phyloP scores from a whole-genome alignment of 495 filamentous ascomycete species.

The Penicillium flavigenum region DNA sequence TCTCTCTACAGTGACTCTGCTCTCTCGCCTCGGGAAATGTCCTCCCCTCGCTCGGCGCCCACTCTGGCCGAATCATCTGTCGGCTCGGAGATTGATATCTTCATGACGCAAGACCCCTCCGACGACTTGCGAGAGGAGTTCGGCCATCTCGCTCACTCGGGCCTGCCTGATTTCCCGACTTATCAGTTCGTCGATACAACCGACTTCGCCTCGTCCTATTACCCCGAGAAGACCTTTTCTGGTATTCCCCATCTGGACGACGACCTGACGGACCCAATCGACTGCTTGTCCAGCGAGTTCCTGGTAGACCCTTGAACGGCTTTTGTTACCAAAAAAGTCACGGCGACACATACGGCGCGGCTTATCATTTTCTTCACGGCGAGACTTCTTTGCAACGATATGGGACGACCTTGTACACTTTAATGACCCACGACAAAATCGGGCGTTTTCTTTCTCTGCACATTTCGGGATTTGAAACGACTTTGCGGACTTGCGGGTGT shows the following conservation, averaged over 20 bases:
- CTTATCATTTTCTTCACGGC: slow-evolving; percentile 18
- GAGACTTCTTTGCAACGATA: slow-evolving; percentile 25
- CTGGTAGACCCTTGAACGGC: slow-evolving; percentile 25
- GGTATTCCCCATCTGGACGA: slow-evolving; percentile 34
- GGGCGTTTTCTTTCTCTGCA: slow-evolving; percentile 23
- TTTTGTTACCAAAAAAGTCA: slow-evolving; percentile 1
- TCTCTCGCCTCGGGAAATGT: slow-evolving; percentile 34
- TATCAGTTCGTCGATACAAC: slow-evolving; percentile 32
- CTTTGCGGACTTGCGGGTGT: slow-evolving; percentile 13
- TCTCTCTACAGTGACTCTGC: slow-evolving; percentile 37
- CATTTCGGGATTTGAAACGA: slow-evolving; percentile 19
- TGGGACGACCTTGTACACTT: slow-evolving; percentile 30
- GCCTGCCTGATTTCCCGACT: slow-evolving; percentile 35
- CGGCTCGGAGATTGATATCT: slow-evolving; percentile 48
- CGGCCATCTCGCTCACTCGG: slow-evolving; percentile 28
- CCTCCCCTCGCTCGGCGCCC: slow-evolving; percentile 42
- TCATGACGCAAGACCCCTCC: slow-evolving; percentile 43
- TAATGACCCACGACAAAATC: slow-evolving; percentile 24
- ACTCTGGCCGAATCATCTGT: slow-evolving; percentile 41
- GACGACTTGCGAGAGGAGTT: slow-evolving; percentile 39
- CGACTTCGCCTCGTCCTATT: slow-evolving; percentile 40
- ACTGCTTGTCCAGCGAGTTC: slow-evolving; percentile 31
- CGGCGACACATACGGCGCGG: slow-evolving; percentile 19
- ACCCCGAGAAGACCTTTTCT: slow-evolving; percentile 38
- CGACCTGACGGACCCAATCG: slow-evolving; percentile 35